These are phyloP conservation scores for Bipolaris cookei DNA, from an alignment of 2,329 filamentous ascomycete genomes.

Conservation along the genomic window DNA sequence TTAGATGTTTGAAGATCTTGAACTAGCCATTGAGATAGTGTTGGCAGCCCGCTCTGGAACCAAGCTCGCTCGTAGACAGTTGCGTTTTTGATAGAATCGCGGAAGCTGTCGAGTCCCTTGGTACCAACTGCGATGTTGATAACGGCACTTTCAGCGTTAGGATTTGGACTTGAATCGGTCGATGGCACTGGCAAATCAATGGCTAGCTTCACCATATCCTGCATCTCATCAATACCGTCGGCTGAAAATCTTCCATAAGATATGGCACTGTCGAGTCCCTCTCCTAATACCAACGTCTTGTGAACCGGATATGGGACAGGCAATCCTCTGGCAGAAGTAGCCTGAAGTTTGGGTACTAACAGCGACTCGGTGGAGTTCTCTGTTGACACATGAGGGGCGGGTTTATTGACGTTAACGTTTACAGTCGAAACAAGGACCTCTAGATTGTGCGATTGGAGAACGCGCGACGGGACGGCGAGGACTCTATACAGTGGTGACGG, in stretches of 20 bases:
- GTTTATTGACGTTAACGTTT: conserved; percentile 52
- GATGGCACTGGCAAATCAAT: conserved; percentile 61
- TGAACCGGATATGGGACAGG: conserved; percentile 83
- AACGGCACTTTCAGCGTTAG: conserved; percentile 36
- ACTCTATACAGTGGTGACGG: conserved; percentile 64
- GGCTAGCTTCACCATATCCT: conserved; percentile 60
- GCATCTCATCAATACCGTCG: conserved; percentile 46
- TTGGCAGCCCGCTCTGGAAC: conserved; percentile 73
- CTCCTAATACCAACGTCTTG: conserved; percentile 74
- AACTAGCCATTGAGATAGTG: conserved; percentile 69
- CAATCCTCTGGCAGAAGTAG: conserved; percentile 68
- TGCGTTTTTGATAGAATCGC: conserved; percentile 72
- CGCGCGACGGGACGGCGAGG: conserved; percentile 67
- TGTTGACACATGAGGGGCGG: conserved; percentile 28
- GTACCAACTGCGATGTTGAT: conserved; percentile 70
- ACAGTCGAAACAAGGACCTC: conserved; percentile 67
- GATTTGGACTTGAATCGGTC: conserved; percentile 44
- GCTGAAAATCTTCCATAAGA: conserved; percentile 54
- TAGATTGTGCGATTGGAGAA: conserved; percentile 65
- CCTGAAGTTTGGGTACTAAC: conserved; percentile 76
- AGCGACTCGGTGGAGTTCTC: conserved; percentile 66
- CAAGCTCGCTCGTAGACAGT: conserved; percentile 75
- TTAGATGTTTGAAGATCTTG: conserved; percentile 44
- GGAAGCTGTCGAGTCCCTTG: conserved; percentile 69
- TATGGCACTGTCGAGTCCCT: conserved; percentile 73